phyloP scores from a whole-genome alignment of 176 grass and related monocot genomes.

The Chrysopogon serrulatus region DNA sequence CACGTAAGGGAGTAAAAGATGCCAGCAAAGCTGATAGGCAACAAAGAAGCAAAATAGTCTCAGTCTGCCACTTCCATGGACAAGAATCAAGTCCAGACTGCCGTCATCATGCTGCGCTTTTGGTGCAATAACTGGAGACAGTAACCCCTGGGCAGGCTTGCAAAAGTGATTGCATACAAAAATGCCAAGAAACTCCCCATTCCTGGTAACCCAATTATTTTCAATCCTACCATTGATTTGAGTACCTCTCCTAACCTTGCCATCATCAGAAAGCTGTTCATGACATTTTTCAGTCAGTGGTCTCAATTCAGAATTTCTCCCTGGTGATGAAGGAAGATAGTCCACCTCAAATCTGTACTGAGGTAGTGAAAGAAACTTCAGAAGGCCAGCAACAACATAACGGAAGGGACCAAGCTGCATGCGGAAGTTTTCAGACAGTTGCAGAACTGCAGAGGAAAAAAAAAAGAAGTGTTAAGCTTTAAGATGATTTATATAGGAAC shows the following conservation, averaged over 20 bases:
- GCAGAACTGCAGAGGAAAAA: slow-evolving; percentile 48
- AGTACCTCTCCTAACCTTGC: not conserved
- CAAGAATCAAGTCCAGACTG: slow-evolving; percentile 74
- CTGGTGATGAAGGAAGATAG: slow-evolving; percentile 54
- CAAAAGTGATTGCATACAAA: slow-evolving; percentile 89
- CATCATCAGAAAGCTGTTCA: slow-evolving; percentile 25
- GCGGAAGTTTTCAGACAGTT: slow-evolving; percentile 85
- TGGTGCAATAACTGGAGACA: slow-evolving; percentile 72
- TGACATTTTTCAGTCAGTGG: slow-evolving; percentile 21
- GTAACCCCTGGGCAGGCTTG: slow-evolving; percentile 74
- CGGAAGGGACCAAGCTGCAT: slow-evolving; percentile 68
- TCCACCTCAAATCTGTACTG: slow-evolving; percentile 88
- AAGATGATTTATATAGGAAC: not conserved
- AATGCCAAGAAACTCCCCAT: slow-evolving; percentile 84
- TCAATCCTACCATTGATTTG: slow-evolving; percentile 19
- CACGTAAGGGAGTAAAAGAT: slow-evolving; percentile 78
- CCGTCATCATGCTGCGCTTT: slow-evolving; percentile 70
- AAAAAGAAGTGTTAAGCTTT: not conserved
- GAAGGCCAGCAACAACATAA: slow-evolving; percentile 72
- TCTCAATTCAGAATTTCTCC: slow-evolving; percentile 25
- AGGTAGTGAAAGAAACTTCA: slow-evolving; percentile 86
- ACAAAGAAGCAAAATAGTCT: slow-evolving; percentile 80
- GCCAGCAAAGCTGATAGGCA: slow-evolving; percentile 72
- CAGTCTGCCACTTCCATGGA: slow-evolving; percentile 69
- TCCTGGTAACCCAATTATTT: slow-evolving; percentile 54